Percentiles rank a stretch among this genome's conserved stretches.
Evolutionary conservation across 148 eudicot species (phyloP).

Genomic region (Chenopodium album): DNA sequence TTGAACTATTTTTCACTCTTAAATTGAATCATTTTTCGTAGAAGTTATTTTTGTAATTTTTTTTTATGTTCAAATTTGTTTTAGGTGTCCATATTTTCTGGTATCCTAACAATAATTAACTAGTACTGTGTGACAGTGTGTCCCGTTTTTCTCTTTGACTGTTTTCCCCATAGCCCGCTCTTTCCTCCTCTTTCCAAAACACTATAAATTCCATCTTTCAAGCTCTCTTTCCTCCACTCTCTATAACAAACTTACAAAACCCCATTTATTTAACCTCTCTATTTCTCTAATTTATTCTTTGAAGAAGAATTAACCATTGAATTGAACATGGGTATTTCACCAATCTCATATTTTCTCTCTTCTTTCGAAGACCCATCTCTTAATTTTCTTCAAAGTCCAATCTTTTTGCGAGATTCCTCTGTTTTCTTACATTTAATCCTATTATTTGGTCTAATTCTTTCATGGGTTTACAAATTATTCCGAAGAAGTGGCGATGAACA

Average conservation of each 20-base stretch:
- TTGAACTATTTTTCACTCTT: too few species aligned
- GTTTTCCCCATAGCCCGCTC: background rate
- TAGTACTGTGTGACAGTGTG: too few species aligned
- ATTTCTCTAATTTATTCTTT: background rate
- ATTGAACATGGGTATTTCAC: background rate
- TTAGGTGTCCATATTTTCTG: too few species aligned
- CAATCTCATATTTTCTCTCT: background rate
- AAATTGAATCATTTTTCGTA: too few species aligned
- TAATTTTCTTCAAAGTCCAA: constrained; percentile 27
- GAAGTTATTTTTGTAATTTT: too few species aligned
- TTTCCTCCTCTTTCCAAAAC: background rate
- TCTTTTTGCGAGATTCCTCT: constrained; percentile 37
- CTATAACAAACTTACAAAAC: background rate
- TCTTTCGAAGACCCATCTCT: constrained; percentile 9
- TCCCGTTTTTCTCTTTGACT: background rate
- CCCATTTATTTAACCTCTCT: background rate
- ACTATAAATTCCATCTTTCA: background rate
- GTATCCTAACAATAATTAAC: too few species aligned
- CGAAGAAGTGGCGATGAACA: constrained; percentile 9
- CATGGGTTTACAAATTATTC: constrained; percentile 36
- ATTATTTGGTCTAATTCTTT: constrained; percentile 33
- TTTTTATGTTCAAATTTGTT: too few species aligned
- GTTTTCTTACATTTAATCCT: constrained; percentile 38
- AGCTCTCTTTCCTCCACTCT: background rate
- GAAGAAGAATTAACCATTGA: background rate